phyloP scores from a whole-genome alignment of 2,329 filamentous ascomycete genomes.

The Scopulariopsis brevicaulis region DNA sequence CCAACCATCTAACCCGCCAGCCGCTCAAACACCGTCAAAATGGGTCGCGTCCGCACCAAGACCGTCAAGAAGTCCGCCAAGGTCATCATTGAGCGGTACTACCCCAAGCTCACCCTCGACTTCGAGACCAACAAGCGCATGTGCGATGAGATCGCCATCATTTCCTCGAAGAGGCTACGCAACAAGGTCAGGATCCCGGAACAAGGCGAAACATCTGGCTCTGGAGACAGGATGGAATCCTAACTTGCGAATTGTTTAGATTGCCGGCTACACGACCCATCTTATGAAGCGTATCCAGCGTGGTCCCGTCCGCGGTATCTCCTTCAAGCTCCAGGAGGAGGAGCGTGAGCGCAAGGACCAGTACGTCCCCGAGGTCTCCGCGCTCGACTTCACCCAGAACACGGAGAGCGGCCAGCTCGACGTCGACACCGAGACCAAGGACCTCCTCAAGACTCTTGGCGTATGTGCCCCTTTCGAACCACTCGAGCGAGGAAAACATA shows the following conservation, averaged over 20 bases:
- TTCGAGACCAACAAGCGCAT: conserved; percentile 99
- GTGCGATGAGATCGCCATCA: conserved; percentile 99
- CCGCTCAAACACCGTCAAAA: conserved; percentile 42
- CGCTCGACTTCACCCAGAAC: conserved; percentile 95
- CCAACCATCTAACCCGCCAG: conserved; percentile 15
- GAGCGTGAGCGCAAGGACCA: conserved; percentile 99
- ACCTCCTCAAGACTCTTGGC: conserved; percentile 95
- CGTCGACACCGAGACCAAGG: conserved; percentile 96
- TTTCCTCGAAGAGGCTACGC: conserved; percentile 95
- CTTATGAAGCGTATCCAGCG: conserved; percentile 99
- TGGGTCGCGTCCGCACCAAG: conserved; percentile 62
- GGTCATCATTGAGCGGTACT: conserved; percentile 99
- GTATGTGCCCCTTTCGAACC: conserved; percentile 49
- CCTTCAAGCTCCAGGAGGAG: conserved; percentile 99
- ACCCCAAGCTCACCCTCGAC: conserved; percentile 95
- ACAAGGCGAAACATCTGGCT: not conserved
- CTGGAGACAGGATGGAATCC: not conserved
- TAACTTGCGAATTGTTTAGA: conserved; percentile 34
- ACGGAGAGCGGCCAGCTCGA: conserved; percentile 88
- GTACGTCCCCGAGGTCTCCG: conserved; percentile 98
- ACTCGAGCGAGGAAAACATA: not conserved
- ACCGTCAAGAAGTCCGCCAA: conserved; percentile 76
- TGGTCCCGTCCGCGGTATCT: conserved; percentile 98
- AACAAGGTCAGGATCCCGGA: conserved; percentile 66
- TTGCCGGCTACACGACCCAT: conserved; percentile 97